Evolutionary conservation across 2,329 filamentous ascomycete genomes (phyloP).

Genomic region (Colletotrichum cuscutae): DNA sequence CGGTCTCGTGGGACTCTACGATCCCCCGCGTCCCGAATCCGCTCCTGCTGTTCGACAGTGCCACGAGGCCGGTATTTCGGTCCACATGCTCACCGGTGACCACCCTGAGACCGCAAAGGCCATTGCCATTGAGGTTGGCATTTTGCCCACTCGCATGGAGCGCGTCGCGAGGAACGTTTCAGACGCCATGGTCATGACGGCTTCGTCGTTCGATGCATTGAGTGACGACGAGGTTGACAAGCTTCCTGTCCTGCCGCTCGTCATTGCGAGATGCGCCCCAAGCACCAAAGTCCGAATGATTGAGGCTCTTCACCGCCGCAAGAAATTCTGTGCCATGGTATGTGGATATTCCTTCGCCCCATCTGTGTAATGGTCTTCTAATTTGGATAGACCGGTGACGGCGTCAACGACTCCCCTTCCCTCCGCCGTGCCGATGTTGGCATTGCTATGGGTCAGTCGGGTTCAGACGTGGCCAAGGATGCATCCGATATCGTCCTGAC

Average conservation of each 20-base stretch:
- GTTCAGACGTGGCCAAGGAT: slow-evolving; percentile 72
- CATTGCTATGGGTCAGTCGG: slow-evolving; percentile 73
- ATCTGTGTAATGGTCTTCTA: not conserved
- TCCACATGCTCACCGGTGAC: slow-evolving; percentile 77
- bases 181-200: slow-evolving; percentile 71
- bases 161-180: slow-evolving; percentile 62
- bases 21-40: slow-evolving; percentile 76
- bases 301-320: slow-evolving; percentile 74
- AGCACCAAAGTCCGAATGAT: slow-evolving; percentile 81
- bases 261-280: slow-evolving; percentile 76
- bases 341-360: not conserved
- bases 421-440: slow-evolving; percentile 77
- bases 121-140: slow-evolving; percentile 71
- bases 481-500: slow-evolving; percentile 76
- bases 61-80: slow-evolving; percentile 70
- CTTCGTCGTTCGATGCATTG: slow-evolving; percentile 71
- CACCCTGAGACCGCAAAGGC: slow-evolving; percentile 72
- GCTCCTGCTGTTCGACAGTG: slow-evolving; percentile 68
- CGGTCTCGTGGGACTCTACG: slow-evolving; percentile 76
- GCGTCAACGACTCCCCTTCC: slow-evolving; percentile 79
- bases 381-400: slow-evolving; percentile 68
- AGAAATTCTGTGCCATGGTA: slow-evolving; percentile 73
- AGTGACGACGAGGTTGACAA: slow-evolving; percentile 71
- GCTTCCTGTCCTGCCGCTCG: slow-evolving; percentile 72
- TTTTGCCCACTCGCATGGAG: slow-evolving; percentile 61